Evolutionary conservation across 1,284 basidiomycete genomes (phyloP), one percentile per base, ranked within the genome.

Genomic region (Ganoderma leucocontextum): DNA sequence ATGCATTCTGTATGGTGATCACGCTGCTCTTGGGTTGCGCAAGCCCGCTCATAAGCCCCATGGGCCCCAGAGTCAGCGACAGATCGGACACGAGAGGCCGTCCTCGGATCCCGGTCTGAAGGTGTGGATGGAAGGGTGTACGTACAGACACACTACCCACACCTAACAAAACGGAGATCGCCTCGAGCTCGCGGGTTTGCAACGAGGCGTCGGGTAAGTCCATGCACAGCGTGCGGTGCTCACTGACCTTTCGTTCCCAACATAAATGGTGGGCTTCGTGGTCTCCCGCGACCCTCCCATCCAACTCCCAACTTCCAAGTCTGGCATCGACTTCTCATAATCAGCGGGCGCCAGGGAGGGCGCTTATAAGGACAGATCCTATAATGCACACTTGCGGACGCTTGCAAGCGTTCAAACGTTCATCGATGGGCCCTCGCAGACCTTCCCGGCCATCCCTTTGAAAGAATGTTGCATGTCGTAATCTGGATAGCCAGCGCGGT

Each of bases 121-220:
- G 58, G 36, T 39, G 13, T 17, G 15, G 22, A 41, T 25, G 25
- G 19, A n/a, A 42, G 4, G 58, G 38, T 29, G 38, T 39, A 25
- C 58, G 58, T 60, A 41, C 58, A 39, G 36, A 39, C 10, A 29
- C 58, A 25, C 55, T 38, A 19, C 53, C 9, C 7, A 38, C 38
- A 41, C 38, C 36, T 38, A n/a, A 39, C 38, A 19, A 15, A 19
- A 58, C 55, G 55, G 35, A 22, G 58, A 39, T 39, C 38, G 25
- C 58, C 58, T 41, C 58, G n/a, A n/a, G n/a, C n/a, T n/a, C n/a
- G 58, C 58, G 58, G 58, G 38, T 60, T 22, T n/a, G 38, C 58
- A 60, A 60, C 36, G 58, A 60, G 58, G 58, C 58, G 2, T 41
- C 58, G 38, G 38, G 36, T 41, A 41, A 60, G 36, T 22, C 36